Percentiles rank a stretch among this genome's conserved stretches.
phyloP scores from a whole-genome alignment of 495 filamentous ascomycete species.

The Talaromyces wortmannii region DNA sequence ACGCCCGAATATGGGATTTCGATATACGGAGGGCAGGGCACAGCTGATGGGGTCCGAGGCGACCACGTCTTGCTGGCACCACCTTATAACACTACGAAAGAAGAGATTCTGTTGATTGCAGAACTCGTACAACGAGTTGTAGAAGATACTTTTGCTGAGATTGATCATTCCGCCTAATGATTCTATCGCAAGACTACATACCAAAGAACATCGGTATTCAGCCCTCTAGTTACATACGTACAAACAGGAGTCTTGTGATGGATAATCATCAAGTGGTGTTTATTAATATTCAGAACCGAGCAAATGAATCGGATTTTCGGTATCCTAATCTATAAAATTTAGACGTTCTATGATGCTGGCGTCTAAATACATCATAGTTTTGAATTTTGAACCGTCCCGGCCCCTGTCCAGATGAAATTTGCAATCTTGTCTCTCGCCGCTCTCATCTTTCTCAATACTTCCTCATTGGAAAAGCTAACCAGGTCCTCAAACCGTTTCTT shows the following conservation, averaged over 20 bases:
- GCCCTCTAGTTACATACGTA: not conserved
- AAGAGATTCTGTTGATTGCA: slow-evolving; percentile 57
- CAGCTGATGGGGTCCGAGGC: slow-evolving; percentile 57
- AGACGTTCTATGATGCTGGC: too few species aligned
- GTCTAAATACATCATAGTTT: too few species aligned
- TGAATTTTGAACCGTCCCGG: too few species aligned
- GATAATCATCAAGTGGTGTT: too few species aligned
- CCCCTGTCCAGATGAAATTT: not conserved
- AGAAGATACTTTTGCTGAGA: slow-evolving; percentile 20
- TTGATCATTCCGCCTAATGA: not conserved
- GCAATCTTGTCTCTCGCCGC: not conserved
- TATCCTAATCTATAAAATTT: too few species aligned
- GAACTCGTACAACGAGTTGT: slow-evolving; percentile 28
- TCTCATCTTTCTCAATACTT: slow-evolving; percentile 5
- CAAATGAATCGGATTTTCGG: too few species aligned
- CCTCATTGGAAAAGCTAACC: not conserved
- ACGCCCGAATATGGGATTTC: slow-evolving; percentile 49
- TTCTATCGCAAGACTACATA: not conserved
- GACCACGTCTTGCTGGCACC: slow-evolving; percentile 76
- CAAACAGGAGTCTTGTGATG: too few species aligned
- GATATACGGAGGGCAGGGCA: slow-evolving; percentile 64
- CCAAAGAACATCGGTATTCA: not conserved
- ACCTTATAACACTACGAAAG: slow-evolving; percentile 58
- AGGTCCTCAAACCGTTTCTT: not conserved
- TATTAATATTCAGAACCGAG: too few species aligned